Percentiles rank a stretch among this genome's conserved stretches.
These are phyloP conservation scores for Triticum aestivum DNA, from an alignment of 176 grass and related monocot genomes.

Conservation along the genomic window IWGSC_CS_RefSeq_v2.1 NC_057811.1:326829643-326830142, in stretches of 20 bases:
- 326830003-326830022: not conserved
- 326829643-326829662: not conserved
- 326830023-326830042: not conserved
- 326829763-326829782: conserved; percentile 97
- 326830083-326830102: not conserved
- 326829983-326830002: conserved; percentile 28
- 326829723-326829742: conserved; percentile 93
- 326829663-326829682: not conserved
- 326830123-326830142: not conserved
- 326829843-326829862: not conserved
- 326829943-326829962: not conserved
- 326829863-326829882: not conserved
- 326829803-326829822: conserved; percentile 9
- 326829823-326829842: conserved; percentile 31
- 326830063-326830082: conserved; percentile 17
- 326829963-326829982: conserved; percentile 38
- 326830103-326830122: not conserved
- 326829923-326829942: conserved; percentile 21
- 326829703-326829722: not conserved
- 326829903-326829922: not conserved
- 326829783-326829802: conserved; percentile 36
- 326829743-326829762: conserved; percentile 85
- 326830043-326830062: not conserved
- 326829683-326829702: not conserved
- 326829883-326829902: conserved; percentile 5